Evolutionary conservation across 805 yeast genomes (phyloP).

Genomic region (Candida stauntonica): DNA sequence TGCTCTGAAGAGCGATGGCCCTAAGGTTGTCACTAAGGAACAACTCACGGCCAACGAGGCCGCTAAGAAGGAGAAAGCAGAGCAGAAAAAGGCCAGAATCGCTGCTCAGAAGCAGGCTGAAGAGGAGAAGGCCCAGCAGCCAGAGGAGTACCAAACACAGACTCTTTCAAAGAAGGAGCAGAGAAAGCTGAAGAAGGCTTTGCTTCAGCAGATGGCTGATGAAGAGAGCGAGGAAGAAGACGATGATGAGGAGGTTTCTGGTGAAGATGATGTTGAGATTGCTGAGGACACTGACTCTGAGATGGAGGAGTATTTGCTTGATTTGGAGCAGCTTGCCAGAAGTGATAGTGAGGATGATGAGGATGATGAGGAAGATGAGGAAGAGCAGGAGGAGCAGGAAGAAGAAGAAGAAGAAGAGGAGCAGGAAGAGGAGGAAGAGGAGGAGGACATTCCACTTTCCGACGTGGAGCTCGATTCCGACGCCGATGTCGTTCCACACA

Average conservation of each 20-base stretch:
- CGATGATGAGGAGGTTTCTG: slow-evolving; percentile 23
- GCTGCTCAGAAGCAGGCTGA: slow-evolving; percentile 20
- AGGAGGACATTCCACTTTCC: slow-evolving; percentile 80
- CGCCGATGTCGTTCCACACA: slow-evolving; percentile 90
- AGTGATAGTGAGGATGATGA: slow-evolving; percentile 42
- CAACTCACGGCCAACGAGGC: slow-evolving; percentile 24
- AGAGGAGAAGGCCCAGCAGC: slow-evolving; percentile 16
- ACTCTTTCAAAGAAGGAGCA: slow-evolving; percentile 60
- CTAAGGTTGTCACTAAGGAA: slow-evolving; percentile 31
- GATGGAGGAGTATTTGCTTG: slow-evolving; percentile 42
- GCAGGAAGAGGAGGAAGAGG: slow-evolving; percentile 61
- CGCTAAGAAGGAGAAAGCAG: slow-evolving; percentile 18
- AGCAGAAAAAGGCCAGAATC: slow-evolving; percentile 19
- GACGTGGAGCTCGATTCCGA: slow-evolving; percentile 92
- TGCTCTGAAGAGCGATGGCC: slow-evolving; percentile 24
- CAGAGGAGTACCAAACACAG: slow-evolving; percentile 42
- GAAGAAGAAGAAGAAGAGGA: slow-evolving; percentile 48
- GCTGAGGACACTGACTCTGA: slow-evolving; percentile 43
- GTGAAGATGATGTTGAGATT: slow-evolving; percentile 30
- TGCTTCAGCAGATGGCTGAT: slow-evolving; percentile 19
- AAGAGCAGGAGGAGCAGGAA: slow-evolving; percentile 41
- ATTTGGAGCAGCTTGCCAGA: slow-evolving; percentile 50
- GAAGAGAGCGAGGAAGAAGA: slow-evolving; percentile 24
- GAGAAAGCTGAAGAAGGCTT: slow-evolving; percentile 51
- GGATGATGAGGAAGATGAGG: slow-evolving; percentile 36